A percentile compares a stretch with the other conserved stretches of the same genome.
These are phyloP conservation scores for Metarhizium anisopliae DNA, from an alignment of 2,329 filamentous ascomycete species.

Conservation along the genomic window DNA sequence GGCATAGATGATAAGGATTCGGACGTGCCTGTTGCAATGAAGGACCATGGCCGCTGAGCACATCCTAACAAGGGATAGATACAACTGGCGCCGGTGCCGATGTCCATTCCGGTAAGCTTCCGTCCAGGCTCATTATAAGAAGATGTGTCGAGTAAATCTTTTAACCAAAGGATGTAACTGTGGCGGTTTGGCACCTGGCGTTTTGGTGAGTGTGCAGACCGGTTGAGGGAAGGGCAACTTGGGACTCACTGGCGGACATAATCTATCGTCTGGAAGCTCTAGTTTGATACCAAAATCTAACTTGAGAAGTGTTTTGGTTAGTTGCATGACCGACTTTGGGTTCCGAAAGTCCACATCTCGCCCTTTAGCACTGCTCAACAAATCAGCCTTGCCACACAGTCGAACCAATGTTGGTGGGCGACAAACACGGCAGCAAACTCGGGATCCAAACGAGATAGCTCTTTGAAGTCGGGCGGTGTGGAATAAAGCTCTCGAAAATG, in stretches of 20 bases:
- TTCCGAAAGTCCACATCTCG: constrained; percentile 71
- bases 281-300: constrained; percentile 66
- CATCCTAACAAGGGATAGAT: constrained; percentile 86
- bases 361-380: constrained; percentile 15
- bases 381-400: background rate
- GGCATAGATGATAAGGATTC: background rate
- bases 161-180: constrained; percentile 87
- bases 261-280: constrained; percentile 63
- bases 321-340: constrained; percentile 64
- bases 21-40: constrained; percentile 50
- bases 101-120: constrained; percentile 64
- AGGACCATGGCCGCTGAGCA: constrained; percentile 62
- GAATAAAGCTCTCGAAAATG: constrained; percentile 32
- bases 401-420: background rate
- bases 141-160: constrained; percentile 68
- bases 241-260: constrained; percentile 60
- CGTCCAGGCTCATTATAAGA: constrained; percentile 38
- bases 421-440: constrained; percentile 33
- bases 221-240: too few species aligned
- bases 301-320: constrained; percentile 72
- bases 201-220: background rate
- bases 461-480: constrained; percentile 32
- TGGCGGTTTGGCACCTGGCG: constrained; percentile 55
- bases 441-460: constrained; percentile 30
- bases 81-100: constrained; percentile 83